phyloP scores from a whole-genome alignment of 176 grass and related monocot genomes.

The Juncus inflexus region DNA sequence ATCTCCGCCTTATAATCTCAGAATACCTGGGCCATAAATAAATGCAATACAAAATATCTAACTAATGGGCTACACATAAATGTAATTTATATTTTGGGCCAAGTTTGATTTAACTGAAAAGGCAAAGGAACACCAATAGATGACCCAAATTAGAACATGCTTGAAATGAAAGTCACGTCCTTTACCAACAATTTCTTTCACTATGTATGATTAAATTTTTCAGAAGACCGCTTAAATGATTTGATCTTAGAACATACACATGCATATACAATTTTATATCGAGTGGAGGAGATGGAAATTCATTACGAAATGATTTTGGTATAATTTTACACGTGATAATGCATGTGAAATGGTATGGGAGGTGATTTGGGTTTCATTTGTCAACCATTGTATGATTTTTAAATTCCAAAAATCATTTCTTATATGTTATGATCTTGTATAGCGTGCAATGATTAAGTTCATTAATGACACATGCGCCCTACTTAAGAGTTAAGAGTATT shows the following conservation, averaged over 20 bases:
- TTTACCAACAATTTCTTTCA: background rate
- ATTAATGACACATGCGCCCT: conserved; percentile 25
- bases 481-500: conserved; percentile 16
- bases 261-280: conserved; percentile 8
- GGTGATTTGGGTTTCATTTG: conserved; percentile 4
- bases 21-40: too few species aligned
- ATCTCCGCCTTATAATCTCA: too few species aligned
- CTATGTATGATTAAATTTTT: background rate
- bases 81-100: too few species aligned
- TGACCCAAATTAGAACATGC: too few species aligned
- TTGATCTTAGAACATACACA: conserved; percentile 10
- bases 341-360: conserved; percentile 10
- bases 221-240: background rate
- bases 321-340: conserved; percentile 16
- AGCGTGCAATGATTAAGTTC: conserved; percentile 13
- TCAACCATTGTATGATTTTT: background rate
- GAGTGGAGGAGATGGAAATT: conserved; percentile 9
- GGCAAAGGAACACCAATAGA: too few species aligned
- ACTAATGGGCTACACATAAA: too few species aligned
- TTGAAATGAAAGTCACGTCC: too few species aligned
- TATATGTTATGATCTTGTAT: conserved; percentile 3
- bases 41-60: too few species aligned
- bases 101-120: too few species aligned
- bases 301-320: conserved; percentile 13
- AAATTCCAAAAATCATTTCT: background rate